Conservation (phyloP, 352 stramenopile genomes). For the Globisporangium abappressorium region DNA sequence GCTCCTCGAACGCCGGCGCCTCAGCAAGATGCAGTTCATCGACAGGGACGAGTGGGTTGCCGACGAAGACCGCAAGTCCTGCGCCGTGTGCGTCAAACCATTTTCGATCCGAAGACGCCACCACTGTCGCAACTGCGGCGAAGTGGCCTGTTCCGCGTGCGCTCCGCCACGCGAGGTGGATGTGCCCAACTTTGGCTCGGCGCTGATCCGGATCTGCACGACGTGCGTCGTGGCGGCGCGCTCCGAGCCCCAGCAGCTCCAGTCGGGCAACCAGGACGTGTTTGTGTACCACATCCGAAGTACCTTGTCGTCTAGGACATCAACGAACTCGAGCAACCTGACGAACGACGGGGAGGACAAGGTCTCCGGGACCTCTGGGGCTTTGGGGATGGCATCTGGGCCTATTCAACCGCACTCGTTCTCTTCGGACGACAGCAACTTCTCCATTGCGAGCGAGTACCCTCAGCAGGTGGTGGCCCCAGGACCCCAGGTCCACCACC, state of each 20-base stretch:
- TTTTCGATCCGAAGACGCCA: conserved; percentile 63
- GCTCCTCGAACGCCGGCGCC: conserved; percentile 52
- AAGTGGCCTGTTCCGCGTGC: conserved; percentile 71
- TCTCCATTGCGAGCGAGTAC: conserved; percentile 56
- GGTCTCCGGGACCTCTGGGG: background rate
- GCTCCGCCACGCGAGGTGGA: conserved; percentile 56
- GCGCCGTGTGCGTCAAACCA: conserved; percentile 61
- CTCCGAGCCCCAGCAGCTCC: conserved; percentile 13
- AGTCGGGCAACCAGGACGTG: conserved; percentile 23
- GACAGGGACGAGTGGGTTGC: conserved; percentile 51
- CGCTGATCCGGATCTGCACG: conserved; percentile 58
- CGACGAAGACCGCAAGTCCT: conserved; percentile 52
- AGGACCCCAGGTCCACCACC: background rate
- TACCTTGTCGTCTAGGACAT: conserved; percentile 26
- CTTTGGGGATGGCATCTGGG: no score
- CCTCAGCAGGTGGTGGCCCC: background rate
- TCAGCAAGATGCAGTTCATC: conserved; percentile 58
- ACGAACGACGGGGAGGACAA: conserved; percentile 2
- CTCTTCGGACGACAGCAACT: conserved; percentile 47
- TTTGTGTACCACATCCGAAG: conserved; percentile 43
- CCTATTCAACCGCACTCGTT: conserved; percentile 21
- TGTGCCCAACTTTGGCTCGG: conserved; percentile 26
- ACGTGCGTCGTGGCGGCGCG: conserved; percentile 57
- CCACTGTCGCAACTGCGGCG: conserved; percentile 69
- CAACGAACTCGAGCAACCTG: conserved; percentile 30